Conservation (phyloP, 768 basidiomycete genomes). For the Sporobolomyces phaffii region DNA sequence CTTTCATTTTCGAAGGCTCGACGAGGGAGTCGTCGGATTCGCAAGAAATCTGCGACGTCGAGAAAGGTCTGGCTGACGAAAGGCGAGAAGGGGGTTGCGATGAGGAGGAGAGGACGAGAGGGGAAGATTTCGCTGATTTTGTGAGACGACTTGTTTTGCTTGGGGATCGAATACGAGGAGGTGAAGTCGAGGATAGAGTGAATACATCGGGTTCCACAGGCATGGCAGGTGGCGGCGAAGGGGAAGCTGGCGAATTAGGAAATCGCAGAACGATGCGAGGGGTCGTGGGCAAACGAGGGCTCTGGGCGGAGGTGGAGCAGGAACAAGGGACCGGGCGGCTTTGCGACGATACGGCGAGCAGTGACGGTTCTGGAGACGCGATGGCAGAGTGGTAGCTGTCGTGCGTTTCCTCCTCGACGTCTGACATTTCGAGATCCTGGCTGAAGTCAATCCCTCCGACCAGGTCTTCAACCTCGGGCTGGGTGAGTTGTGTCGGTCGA, state of each 20-base stretch:
- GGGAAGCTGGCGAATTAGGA: not conserved
- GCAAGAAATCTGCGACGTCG: not conserved
- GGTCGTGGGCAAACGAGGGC: no score
- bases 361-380: no score
- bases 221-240: not conserved
- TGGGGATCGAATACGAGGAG: not conserved
- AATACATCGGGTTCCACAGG: conserved; percentile 9
- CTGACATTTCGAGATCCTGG: conserved; percentile 8
- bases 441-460: conserved; percentile 1
- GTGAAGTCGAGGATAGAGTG: conserved; percentile 6
- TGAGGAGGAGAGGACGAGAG: no score
- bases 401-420: not conserved
- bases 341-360: no score
- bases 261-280: not conserved
- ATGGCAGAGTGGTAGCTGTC: not conserved
- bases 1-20: not conserved
- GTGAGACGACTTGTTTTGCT: no score
- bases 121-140: no score
- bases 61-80: not conserved
- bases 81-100: no score
- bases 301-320: no score
- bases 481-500: not conserved
- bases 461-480: not conserved
- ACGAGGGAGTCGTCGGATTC: not conserved
- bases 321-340: no score